A percentile compares a stretch with the other conserved stretches of the same genome.
phyloP scores from a whole-genome alignment of 371 early-diverging fungal species.

The Syncephalastrum racemosum region DNA sequence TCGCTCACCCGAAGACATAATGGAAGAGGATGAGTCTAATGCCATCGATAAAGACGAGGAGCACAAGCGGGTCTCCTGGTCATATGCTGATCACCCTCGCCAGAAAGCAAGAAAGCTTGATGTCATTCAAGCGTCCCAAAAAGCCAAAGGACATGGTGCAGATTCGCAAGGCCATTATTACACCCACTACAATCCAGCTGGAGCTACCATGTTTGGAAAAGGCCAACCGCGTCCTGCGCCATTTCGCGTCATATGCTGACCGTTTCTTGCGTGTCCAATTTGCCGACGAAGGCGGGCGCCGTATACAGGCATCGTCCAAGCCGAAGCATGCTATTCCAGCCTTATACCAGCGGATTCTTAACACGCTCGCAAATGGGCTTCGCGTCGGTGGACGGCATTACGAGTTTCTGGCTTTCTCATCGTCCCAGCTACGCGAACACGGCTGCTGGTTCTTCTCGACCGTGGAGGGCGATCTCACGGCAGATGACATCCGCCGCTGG shows the following conservation, averaged over 20 bases:
- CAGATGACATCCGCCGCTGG: constrained; percentile 51
- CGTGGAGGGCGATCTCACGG: constrained; percentile 23
- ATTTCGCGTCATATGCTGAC: constrained; percentile 44
- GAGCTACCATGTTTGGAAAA: constrained; percentile 54
- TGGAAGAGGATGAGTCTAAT: constrained; percentile 8
- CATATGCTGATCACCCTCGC: constrained; percentile 7
- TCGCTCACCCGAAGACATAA: background rate
- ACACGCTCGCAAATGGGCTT: constrained; percentile 53
- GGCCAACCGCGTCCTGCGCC: constrained; percentile 61
- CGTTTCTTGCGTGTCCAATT: constrained; percentile 73
- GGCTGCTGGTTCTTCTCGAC: constrained; percentile 72
- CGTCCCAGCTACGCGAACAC: constrained; percentile 63
- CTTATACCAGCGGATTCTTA: constrained; percentile 45
- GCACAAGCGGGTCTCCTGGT: constrained; percentile 31
- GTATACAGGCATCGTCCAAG: constrained; percentile 24
- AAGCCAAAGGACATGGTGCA: background rate
- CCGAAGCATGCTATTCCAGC: constrained; percentile 14
- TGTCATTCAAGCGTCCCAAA: background rate
- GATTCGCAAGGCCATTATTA: constrained; percentile 42
- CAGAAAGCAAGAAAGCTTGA: background rate
- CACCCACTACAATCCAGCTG: constrained; percentile 59
- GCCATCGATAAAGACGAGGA: constrained; percentile 27
- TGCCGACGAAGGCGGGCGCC: constrained; percentile 59
- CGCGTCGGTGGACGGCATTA: constrained; percentile 54
- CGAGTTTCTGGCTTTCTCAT: constrained; percentile 71